Base-by-base conservation (phyloP, 495 filamentous ascomycete species). In the Neurospora sp. region DNA sequence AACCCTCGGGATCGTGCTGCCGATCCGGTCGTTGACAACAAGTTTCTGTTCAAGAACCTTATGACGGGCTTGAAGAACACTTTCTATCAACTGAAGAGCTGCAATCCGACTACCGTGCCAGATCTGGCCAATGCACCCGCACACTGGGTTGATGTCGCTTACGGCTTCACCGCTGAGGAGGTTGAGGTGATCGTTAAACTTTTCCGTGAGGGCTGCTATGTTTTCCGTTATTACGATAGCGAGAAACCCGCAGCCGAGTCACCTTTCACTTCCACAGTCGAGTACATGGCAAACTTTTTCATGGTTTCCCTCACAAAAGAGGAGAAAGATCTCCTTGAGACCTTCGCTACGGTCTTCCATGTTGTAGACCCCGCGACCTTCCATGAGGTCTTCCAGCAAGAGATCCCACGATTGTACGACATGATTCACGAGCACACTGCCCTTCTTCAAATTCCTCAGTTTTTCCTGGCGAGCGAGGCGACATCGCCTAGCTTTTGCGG, bases 281-380 rank as follows among this genome's bases (percentile, higher is more conserved):
- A 97, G 79, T 94, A 94, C 75, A 91, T 96, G 83, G 92, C 93
- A 1, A 97, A 94, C 72, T 93, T 94, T 75, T 96, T 97, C 79
- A 94, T 94, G 83, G 91, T 94, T 18, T 93, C 93, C 0, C 95
- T 92, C 79, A 90, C 90, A 71, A 96, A 97, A 73, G 96, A 98
- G 78, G 96, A 99, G 79, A 99, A 98, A 78, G 96, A 99, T 71
- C 88, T 99, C 42, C 87, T 99, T 10, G 96, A 99, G 82, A 97
- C 93, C 11, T 99, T 99, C 76, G 96, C 95, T 10, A 98, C 96
- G 0, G 93, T 98, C 16, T 99, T 99, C 78, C 96, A 99, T 78
- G 96, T 94, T 82, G 96, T 99, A 76, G 96, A 99, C 78, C 96
- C 96, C 5, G 96, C 96, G 1, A 97, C 94, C 4, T 99, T 99